Evolutionary conservation across 2,329 filamentous ascomycete genomes (phyloP), one percentile per base, ranked within the genome.

Genomic region (Ascochyta fabae): DNA sequence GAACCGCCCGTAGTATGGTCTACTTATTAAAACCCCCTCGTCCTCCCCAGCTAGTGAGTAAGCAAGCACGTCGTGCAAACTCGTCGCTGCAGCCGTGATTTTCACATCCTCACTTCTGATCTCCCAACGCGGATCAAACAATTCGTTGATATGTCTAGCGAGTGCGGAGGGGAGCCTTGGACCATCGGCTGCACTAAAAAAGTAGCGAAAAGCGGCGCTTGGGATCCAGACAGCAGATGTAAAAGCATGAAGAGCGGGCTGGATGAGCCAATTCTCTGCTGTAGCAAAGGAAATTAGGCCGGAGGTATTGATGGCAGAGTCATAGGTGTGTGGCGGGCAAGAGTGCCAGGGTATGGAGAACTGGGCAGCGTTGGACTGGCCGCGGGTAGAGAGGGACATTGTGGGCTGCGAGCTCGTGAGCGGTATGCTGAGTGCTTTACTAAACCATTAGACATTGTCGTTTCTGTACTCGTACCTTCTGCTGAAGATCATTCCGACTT

Each of bases 211-310:
- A 2, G 50, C 43, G 12, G 22, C 31, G 8, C 6, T 15, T 3
- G 43, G 38, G 16, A 53, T 22, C 3, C 23, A 6, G 24, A 48
- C 33, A 15, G 27, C 13, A 34, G 38, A 43, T 33, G 39, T 9
- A 10, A 51, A 51, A 22, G 27, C 61, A 3, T 76, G 66, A 4
- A 84, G 70, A 3, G 73, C 64, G 16, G 74, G 59, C 40, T 83
- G 81, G 77, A 84, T 80, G 26, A 84, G 74, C 0, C 71, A 68
- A 62, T 84, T 84, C 64, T 84, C 83, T 2, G 83, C 82, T 3
- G 83, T 75, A 0, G 81, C 81, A 1, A 84, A 74, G 50, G 78
- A 82, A 24, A 83, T 69, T 50, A 78, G 79, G 15, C 82, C 82
- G 5, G 66, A 58, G 0, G 78, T 77, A 50, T 81, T 80, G 9